phyloP scores from a whole-genome alignment of 257 asterid species.

The Handroanthus guayacan region DNA sequence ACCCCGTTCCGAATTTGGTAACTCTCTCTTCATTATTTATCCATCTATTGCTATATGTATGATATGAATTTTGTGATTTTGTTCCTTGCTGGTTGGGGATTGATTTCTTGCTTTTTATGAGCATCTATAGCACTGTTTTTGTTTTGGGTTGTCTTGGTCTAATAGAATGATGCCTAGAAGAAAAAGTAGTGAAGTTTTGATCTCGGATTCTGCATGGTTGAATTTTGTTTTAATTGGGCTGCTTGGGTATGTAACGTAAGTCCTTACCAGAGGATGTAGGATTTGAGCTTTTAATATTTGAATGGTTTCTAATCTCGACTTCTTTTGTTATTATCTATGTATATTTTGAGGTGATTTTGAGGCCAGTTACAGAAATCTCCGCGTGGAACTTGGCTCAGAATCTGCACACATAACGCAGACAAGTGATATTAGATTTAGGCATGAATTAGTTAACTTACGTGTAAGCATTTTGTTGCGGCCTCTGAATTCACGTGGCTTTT shows the following conservation, averaged over 20 bases:
- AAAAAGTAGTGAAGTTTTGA: constrained; percentile 6
- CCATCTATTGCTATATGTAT: background rate
- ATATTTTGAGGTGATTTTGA: background rate
- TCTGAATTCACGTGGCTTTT: background rate
- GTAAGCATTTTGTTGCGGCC: constrained; percentile 5
- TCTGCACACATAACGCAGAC: constrained; percentile 1
- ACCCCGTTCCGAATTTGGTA: constrained; percentile 69
- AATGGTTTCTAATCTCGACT: background rate
- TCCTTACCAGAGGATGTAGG: background rate
- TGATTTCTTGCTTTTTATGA: background rate
- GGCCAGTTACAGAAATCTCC: constrained; percentile 8
- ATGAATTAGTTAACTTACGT: background rate
- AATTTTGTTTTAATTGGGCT: constrained; percentile 24
- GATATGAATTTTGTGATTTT: constrained; percentile 2
- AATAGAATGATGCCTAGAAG: background rate
- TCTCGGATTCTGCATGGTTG: constrained; percentile 3
- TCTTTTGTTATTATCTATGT: background rate
- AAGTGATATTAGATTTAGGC: background rate
- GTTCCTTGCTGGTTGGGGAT: background rate
- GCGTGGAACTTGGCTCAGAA: background rate
- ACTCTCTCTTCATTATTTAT: background rate
- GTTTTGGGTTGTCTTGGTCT: constrained; percentile 7
- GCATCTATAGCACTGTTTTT: background rate
- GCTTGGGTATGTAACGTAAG: constrained; percentile 2
- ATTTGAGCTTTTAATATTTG: background rate